Evolutionary conservation across 345 rosid genomes (phyloP).

Genomic region (Mallotus nudiflorus): DNA sequence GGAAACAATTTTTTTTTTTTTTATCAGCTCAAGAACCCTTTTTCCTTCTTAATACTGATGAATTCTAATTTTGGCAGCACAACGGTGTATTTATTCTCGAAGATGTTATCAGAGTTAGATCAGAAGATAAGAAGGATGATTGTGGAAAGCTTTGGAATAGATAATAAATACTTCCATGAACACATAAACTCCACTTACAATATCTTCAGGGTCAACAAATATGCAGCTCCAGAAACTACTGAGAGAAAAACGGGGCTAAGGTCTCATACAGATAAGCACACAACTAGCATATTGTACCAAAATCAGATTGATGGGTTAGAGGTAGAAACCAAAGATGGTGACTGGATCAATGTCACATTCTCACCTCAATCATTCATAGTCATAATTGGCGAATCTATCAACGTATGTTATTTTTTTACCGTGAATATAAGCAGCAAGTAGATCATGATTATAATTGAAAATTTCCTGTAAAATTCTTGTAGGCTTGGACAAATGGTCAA

Average conservation of each 20-base stretch:
- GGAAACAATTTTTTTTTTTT: too few relatives aligned
- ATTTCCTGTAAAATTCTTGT: too few relatives aligned
- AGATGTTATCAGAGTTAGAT: slow-evolving; percentile 42
- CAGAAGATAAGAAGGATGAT: slow-evolving; percentile 48
- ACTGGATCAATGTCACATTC: slow-evolving; percentile 43
- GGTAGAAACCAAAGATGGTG: slow-evolving; percentile 44
- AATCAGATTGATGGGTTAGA: slow-evolving; percentile 54
- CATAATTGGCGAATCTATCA: slow-evolving; percentile 55
- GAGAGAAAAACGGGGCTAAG: slow-evolving; percentile 28
- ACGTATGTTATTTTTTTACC: slow-evolving; percentile 31
- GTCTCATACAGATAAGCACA: slow-evolving; percentile 58
- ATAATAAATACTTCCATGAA: slow-evolving; percentile 34
- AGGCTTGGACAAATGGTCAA: too few relatives aligned
- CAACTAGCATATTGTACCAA: slow-evolving; percentile 56
- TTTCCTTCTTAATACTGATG: neutral
- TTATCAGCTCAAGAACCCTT: too few relatives aligned
- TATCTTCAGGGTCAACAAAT: slow-evolving; percentile 49
- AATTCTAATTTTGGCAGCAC: slow-evolving; percentile 21
- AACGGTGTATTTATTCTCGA: slow-evolving; percentile 28
- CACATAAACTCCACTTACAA: slow-evolving; percentile 36
- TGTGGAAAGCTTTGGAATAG: slow-evolving; percentile 52
- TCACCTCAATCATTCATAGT: slow-evolving; percentile 50
- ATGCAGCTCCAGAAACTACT: slow-evolving; percentile 28
- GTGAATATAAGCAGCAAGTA: neutral
- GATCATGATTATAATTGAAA: too few relatives aligned